phyloP scores from a whole-genome alignment of 164 flowering plant species.

The Akebia trifoliata region DNA sequence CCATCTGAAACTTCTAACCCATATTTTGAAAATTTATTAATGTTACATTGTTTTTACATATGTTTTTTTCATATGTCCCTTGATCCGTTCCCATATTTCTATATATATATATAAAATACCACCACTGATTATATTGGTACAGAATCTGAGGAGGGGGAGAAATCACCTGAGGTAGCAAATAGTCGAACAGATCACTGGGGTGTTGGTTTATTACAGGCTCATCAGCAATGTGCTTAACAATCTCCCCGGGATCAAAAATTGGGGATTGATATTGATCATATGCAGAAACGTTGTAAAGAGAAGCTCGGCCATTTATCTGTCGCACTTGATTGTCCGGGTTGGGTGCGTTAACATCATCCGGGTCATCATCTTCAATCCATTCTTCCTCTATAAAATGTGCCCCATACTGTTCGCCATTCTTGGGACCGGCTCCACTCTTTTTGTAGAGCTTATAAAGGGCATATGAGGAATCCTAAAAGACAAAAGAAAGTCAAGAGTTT shows the following conservation, averaged over 20 bases:
- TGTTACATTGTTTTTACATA: too few relatives aligned
- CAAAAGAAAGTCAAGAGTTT: neutral
- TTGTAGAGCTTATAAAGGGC: conserved; percentile 75
- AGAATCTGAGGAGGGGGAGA: neutral
- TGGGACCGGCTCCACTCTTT: conserved; percentile 98
- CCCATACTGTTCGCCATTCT: conserved; percentile 97
- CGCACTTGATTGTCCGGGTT: conserved; percentile 12
- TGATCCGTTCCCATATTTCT: too few relatives aligned
- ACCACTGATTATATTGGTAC: neutral
- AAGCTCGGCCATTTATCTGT: conserved; percentile 13
- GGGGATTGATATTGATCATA: conserved; percentile 10
- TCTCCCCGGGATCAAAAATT: conserved; percentile 28
- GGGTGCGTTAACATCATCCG: conserved; percentile 13
- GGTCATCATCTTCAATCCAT: conserved; percentile 64
- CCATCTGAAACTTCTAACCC: too few relatives aligned
- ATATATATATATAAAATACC: too few relatives aligned
- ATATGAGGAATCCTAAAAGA: conserved; percentile 59
- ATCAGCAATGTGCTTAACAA: conserved; percentile 23
- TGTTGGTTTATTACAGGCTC: conserved; percentile 25
- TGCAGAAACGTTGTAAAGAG: conserved; percentile 10
- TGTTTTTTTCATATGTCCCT: too few relatives aligned
- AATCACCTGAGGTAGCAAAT: conserved; percentile 29
- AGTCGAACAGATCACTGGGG: conserved; percentile 5
- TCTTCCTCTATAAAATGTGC: conserved; percentile 89
- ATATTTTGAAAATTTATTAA: too few relatives aligned